Evolutionary conservation across 805 yeast genomes (phyloP), one percentile per base, ranked within the genome.

Genomic region (Hagleromyces aurorensis): DNA sequence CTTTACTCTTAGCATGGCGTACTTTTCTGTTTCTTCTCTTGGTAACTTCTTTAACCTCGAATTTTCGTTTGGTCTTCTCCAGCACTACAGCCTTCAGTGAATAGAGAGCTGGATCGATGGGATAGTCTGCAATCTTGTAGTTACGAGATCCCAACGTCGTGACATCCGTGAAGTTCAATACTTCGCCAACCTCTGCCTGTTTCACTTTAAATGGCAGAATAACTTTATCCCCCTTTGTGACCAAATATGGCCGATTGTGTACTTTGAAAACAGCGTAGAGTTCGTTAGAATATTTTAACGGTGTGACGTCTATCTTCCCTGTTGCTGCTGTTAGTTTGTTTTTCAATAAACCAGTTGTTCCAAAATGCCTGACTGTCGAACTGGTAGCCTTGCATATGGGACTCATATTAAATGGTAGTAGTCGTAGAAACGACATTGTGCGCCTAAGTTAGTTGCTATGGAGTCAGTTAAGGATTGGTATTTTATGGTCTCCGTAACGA

Each of bases 211-310:
- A 87, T 3, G 96, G 96, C 21, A 91, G 58, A 14, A 75, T 69
- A 30, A 91, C 70, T 41, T 67, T 70, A 56, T 91, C 99, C 13
- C 99, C 99, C 43, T 78, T 73, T 15, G 97, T 86, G 11, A 91
- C 91, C 38, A 91, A 64, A 50, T 83, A 86, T 23, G 91, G 84
- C 57, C 85, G 75, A 57, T 78, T 74, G 62, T 85, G 91, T 21
- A 91, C 70, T 44, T 73, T 75, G 42, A 89, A 69, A 6, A 83
- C 67, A 25, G 97, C 97, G 52, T 85, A 91, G 18, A 89, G 59
- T 38, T 72, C 72, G 37, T 72, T 71, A 32, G 79, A 75, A 29
- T 73, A 68, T 48, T 78, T 83, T 37, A 86, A 61, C 3, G 84
- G 77, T 0, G 73, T 57, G 30, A 75, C 56, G 46, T 75, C 79